These are phyloP conservation scores for Fonsecaea multimorphosa DNA, from an alignment of 2,329 filamentous ascomycete species.

Conservation along the genomic window DNA sequence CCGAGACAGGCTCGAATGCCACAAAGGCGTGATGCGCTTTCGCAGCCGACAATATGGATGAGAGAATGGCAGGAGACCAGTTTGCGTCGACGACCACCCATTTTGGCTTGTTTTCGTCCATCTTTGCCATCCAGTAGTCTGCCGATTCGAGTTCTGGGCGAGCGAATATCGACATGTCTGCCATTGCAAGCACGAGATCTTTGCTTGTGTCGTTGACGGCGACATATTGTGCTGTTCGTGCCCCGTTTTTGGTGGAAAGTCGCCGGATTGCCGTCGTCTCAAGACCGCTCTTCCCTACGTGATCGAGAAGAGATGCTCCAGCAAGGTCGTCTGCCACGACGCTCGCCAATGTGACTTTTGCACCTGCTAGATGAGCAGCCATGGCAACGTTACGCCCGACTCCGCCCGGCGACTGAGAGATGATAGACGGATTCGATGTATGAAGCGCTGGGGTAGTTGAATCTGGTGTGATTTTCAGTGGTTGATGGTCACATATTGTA, in stretches of 20 bases:
- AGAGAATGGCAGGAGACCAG: slow-evolving; percentile 72
- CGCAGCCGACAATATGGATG: slow-evolving; percentile 69
- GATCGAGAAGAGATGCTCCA: slow-evolving; percentile 73
- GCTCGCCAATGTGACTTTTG: slow-evolving; percentile 75
- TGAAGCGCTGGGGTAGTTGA: slow-evolving; percentile 58
- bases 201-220: slow-evolving; percentile 84
- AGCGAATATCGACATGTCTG: slow-evolving; percentile 86
- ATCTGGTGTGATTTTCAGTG: slow-evolving; percentile 48
- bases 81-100: slow-evolving; percentile 89
- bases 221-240: slow-evolving; percentile 86
- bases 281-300: slow-evolving; percentile 69
- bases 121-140: slow-evolving; percentile 66
- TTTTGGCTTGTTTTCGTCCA: slow-evolving; percentile 65
- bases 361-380: slow-evolving; percentile 74
- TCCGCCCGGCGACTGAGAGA: slow-evolving; percentile 83
- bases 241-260: slow-evolving; percentile 58
- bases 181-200: slow-evolving; percentile 89
- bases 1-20: slow-evolving; percentile 89
- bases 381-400: slow-evolving; percentile 92
- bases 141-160: slow-evolving; percentile 53
- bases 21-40: slow-evolving; percentile 64
- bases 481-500: slow-evolving; percentile 78
- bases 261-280: slow-evolving; percentile 67
- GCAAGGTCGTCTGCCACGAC: slow-evolving; percentile 80
- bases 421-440: slow-evolving; percentile 84